Conservation (phyloP, 139 green algal species). For the Closterium sp. region DNA sequence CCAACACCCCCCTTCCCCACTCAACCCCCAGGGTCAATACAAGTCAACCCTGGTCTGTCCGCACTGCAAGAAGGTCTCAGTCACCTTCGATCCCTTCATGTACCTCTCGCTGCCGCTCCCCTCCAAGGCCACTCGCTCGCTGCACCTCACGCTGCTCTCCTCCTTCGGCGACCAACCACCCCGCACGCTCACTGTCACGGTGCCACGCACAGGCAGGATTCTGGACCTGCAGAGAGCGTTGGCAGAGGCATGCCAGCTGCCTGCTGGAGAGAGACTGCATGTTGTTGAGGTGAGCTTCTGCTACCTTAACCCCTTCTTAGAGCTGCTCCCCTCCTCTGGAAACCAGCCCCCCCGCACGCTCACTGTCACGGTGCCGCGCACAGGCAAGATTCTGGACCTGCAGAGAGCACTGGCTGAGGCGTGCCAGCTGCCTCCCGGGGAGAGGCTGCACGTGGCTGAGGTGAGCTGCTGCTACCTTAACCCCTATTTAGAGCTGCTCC, state of each 20-base stretch:
- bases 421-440: neutral
- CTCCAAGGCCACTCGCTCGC: constrained; percentile 40
- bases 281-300: constrained; percentile 1
- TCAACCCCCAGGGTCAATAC: constrained; percentile 80
- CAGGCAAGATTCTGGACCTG: constrained; percentile 52
- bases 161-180: constrained; percentile 30
- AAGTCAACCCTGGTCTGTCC: constrained; percentile 88
- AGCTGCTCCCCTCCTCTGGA: constrained; percentile 53
- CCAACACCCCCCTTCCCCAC: too few relatives aligned
- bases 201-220: constrained; percentile 57
- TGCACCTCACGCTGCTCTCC: constrained; percentile 66
- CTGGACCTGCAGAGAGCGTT: constrained; percentile 27
- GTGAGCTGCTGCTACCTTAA: too few relatives aligned
- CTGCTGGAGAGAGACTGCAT: constrained; percentile 13
- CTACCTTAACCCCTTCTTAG: constrained; percentile 96
- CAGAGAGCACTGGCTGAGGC: neutral
- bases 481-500: too few relatives aligned
- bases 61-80: constrained; percentile 66
- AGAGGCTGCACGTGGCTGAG: constrained; percentile 19
- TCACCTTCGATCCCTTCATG: constrained; percentile 97
- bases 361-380: constrained; percentile 56
- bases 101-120: constrained; percentile 92
- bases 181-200: constrained; percentile 50
- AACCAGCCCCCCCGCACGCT: constrained; percentile 26
- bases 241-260: neutral